Conservation (phyloP, 1,284 basidiomycete genomes). For the Cutaneotrichosporon sp. region DNA sequence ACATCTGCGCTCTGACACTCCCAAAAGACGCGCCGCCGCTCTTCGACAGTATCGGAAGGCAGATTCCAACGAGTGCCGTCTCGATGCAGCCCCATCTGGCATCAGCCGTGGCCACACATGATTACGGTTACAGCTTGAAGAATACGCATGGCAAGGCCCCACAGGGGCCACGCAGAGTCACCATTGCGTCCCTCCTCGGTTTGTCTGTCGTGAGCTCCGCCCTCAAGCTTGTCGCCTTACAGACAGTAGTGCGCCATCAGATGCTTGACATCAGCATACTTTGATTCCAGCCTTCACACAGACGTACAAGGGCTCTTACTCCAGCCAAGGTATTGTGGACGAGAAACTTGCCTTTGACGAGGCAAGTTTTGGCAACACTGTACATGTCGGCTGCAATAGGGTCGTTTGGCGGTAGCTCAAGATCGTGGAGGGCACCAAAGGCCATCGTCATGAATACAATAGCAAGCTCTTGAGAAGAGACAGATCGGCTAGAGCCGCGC, state of each 20-base stretch:
- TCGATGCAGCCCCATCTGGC: conserved; percentile 39
- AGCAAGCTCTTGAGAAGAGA: conserved; percentile 25
- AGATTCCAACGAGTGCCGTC: conserved; percentile 37
- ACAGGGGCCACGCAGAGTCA: conserved; percentile 24
- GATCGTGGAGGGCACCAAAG: conserved; percentile 30
- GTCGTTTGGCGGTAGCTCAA: conserved; percentile 38
- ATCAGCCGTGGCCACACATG: neutral
- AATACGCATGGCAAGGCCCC: conserved; percentile 24
- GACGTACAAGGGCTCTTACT: conserved; percentile 26
- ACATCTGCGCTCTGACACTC: conserved; percentile 27
- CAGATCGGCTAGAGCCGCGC: neutral
- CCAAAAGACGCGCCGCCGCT: conserved; percentile 37
- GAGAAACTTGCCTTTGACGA: conserved; percentile 33
- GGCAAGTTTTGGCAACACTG: conserved; percentile 23
- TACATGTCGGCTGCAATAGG: conserved; percentile 27
- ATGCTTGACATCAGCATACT: too few species aligned
- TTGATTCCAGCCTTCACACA: too few species aligned
- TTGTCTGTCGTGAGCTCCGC: conserved; percentile 5
- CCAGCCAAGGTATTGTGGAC: conserved; percentile 30
- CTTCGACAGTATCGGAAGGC: conserved; percentile 23
- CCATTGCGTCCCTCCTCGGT: conserved; percentile 25
- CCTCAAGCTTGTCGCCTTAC: neutral
- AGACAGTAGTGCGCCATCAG: conserved; percentile 26
- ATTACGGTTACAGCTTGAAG: conserved; percentile 27
- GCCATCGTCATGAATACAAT: conserved; percentile 31